Conservation (phyloP, 768 basidiomycete genomes). For the Phylloporus rhodoxanthus region DNA sequence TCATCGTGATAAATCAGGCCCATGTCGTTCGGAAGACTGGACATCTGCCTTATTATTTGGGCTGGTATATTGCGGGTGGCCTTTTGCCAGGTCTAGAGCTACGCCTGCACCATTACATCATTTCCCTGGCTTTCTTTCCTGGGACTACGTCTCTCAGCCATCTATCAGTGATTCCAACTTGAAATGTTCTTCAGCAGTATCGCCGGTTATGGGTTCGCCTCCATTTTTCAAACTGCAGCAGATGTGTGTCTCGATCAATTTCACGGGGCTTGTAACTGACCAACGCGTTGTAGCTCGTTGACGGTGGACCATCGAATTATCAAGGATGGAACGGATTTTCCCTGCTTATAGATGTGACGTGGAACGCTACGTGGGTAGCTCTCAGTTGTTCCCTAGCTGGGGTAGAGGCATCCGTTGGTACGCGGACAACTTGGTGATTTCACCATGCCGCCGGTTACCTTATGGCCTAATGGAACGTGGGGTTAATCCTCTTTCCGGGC, state of each 20-base stretch:
- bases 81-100: slow-evolving; percentile 63
- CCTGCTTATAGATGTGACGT: slow-evolving; percentile 84
- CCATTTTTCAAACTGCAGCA: slow-evolving; percentile 69
- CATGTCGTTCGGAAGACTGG: slow-evolving; percentile 83
- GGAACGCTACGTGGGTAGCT: slow-evolving; percentile 66
- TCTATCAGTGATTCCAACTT: slow-evolving; percentile 76
- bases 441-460: slow-evolving; percentile 69
- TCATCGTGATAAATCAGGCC: slow-evolving; percentile 66
- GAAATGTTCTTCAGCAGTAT: slow-evolving; percentile 79
- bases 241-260: slow-evolving; percentile 42
- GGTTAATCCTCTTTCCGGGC: slow-evolving; percentile 67
- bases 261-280: slow-evolving; percentile 1
- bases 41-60: slow-evolving; percentile 70
- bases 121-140: slow-evolving; percentile 68
- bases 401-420: too few relatives aligned
- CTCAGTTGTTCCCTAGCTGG: slow-evolving; percentile 67
- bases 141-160: slow-evolving; percentile 69
- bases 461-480: slow-evolving; percentile 81
- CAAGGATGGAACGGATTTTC: slow-evolving; percentile 69
- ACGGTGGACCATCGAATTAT: slow-evolving; percentile 49
- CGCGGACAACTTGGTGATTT: slow-evolving; percentile 65
- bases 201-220: slow-evolving; percentile 74
- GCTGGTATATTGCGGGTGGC: slow-evolving; percentile 68
- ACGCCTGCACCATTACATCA: slow-evolving; percentile 79
- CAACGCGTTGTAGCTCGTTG: slow-evolving; percentile 47